A percentile compares a stretch with the other conserved stretches of the same genome.
Conservation (phyloP, 2,329 filamentous ascomycete species). For the Pestalotiopsis sp. region DNA sequence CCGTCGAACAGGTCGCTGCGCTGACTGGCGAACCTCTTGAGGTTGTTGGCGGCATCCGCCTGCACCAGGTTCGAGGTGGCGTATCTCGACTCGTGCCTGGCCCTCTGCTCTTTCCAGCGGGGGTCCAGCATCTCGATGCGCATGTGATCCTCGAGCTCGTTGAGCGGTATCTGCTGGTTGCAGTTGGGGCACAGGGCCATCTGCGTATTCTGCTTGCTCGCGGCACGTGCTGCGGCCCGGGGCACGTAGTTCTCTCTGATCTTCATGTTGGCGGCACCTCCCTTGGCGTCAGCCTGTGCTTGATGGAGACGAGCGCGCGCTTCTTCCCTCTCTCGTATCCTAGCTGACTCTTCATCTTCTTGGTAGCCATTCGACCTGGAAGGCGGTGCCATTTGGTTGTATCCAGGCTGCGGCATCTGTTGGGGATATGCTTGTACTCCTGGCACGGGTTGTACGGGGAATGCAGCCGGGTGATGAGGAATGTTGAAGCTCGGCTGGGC, state of each 20-base stretch:
- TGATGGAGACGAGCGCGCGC: constrained; percentile 69
- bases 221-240: constrained; percentile 72
- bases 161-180: constrained; percentile 83
- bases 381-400: constrained; percentile 32
- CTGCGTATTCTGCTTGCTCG: constrained; percentile 64
- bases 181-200: constrained; percentile 90
- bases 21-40: constrained; percentile 92
- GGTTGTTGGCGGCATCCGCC: constrained; percentile 86
- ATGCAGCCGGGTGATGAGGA: constrained; percentile 44
- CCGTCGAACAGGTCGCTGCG: constrained; percentile 85
- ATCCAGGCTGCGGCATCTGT: constrained; percentile 39
- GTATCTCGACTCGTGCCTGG: constrained; percentile 82
- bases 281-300: constrained; percentile 76
- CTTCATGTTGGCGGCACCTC: constrained; percentile 73
- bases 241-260: constrained; percentile 94
- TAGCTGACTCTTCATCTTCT: constrained; percentile 64
- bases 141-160: constrained; percentile 91
- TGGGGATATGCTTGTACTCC: constrained; percentile 31
- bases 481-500: constrained; percentile 42
- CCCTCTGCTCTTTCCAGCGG: constrained; percentile 93
- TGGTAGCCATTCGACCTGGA: constrained; percentile 41
- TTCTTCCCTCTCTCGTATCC: constrained; percentile 65
- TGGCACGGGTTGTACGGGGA: constrained; percentile 36
- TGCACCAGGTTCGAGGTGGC: constrained; percentile 86
- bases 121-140: constrained; percentile 93